Conservation (phyloP, 2,329 filamentous ascomycete species). For the Nigrospora oryzae region DNA sequence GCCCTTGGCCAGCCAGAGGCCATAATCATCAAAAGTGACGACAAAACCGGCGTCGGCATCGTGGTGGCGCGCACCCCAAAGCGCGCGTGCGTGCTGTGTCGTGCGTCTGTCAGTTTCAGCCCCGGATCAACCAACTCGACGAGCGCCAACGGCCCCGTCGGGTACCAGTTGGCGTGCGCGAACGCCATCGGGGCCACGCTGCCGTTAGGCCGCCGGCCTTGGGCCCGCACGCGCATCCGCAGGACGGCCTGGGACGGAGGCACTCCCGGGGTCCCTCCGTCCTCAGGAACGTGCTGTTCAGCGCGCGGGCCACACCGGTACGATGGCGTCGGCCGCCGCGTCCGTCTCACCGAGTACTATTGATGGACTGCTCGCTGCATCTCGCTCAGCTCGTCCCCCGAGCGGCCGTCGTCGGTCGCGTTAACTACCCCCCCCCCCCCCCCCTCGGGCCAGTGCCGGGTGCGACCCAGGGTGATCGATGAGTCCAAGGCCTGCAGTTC, state of each 20-base stretch:
- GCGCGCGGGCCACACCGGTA: constrained; percentile 35
- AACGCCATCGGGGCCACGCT: constrained; percentile 27
- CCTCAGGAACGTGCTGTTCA: constrained; percentile 36
- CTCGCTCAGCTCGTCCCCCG: constrained; percentile 38
- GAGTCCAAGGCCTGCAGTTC: constrained; percentile 48
- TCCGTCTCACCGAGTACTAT: background rate
- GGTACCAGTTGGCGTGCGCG: constrained; percentile 41
- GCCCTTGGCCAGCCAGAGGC: constrained; percentile 38
- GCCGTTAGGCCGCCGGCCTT: constrained; percentile 37
- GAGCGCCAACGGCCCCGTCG: constrained; percentile 32
- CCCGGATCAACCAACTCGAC: no score
- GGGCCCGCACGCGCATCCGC: constrained; percentile 30
- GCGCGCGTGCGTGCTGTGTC: no score
- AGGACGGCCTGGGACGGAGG: constrained; percentile 15
- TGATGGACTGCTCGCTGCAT: constrained; percentile 29
- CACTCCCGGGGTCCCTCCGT: no score
- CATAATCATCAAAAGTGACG: constrained; percentile 43
- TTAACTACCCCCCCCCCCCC: constrained; percentile 50
- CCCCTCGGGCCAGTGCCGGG: constrained; percentile 46
- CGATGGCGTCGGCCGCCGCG: constrained; percentile 13
- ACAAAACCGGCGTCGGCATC: constrained; percentile 34
- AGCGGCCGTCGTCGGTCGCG: constrained; percentile 40
- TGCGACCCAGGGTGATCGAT: constrained; percentile 55
- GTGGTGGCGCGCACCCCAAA: constrained; percentile 23
- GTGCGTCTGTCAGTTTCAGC: no score